Conservation (phyloP, 345 rosid species). For the Citrus sinensis region DVS_A1.0 CM039166.1:17005501-17006000, state of each 20-base stretch:
- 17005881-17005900: neutral
- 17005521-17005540: slow-evolving; percentile 65
- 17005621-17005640: slow-evolving; percentile 75
- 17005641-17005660: slow-evolving; percentile 64
- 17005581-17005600: slow-evolving; percentile 80
- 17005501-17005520: slow-evolving; percentile 76
- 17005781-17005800: neutral
- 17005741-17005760: neutral
- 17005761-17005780: neutral
- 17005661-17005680: slow-evolving; percentile 56
- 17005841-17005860: neutral
- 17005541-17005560: slow-evolving; percentile 96
- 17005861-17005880: neutral
- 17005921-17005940: neutral
- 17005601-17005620: slow-evolving; percentile 91
- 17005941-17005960: no score
- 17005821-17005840: neutral
- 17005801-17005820: neutral
- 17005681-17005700: slow-evolving; percentile 96
- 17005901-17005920: neutral
- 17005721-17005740: slow-evolving; percentile 84
- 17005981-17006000: no score
- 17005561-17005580: slow-evolving; percentile 93
- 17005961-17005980: no score
- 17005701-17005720: slow-evolving; percentile 88